These are phyloP conservation scores for Fusarium mundagurra DNA, from an alignment of 2,329 filamentous ascomycete genomes.

Conservation along the genomic window DNA sequence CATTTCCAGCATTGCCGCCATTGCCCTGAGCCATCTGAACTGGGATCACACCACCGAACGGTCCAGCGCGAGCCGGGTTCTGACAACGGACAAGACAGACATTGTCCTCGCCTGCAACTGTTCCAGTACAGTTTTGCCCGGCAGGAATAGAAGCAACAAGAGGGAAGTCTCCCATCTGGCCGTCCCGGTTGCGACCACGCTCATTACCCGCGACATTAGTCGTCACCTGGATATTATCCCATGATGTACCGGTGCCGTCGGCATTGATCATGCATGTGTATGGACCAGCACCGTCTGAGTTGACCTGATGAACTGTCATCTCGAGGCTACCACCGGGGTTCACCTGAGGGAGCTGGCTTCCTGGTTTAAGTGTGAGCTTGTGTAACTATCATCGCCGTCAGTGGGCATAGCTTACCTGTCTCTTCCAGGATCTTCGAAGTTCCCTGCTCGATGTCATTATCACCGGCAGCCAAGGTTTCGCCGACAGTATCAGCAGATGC, in stretches of 20 bases:
- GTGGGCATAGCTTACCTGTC: no score
- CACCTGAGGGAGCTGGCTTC: conserved; percentile 64
- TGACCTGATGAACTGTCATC: conserved; percentile 62
- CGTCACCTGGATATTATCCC: not conserved
- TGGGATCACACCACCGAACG: not conserved
- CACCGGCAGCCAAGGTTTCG: not conserved
- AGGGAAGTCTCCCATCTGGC: not conserved
- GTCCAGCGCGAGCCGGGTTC: conserved; percentile 5
- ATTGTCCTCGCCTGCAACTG: conserved; percentile 7
- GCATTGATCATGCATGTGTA: conserved; percentile 73
- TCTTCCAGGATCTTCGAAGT: conserved; percentile 61
- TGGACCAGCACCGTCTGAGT: conserved; percentile 53
- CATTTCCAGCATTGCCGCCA: not conserved
- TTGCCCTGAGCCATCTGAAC: not conserved
- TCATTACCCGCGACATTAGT: conserved; percentile 5
- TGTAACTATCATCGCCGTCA: no score
- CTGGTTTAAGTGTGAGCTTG: not conserved
- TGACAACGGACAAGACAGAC: conserved; percentile 17
- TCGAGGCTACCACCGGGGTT: conserved; percentile 63
- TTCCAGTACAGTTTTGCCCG: not conserved
- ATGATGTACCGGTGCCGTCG: conserved; percentile 57
- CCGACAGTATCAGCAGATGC: not conserved
- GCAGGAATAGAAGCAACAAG: conserved; percentile 12
- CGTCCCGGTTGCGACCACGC: conserved; percentile 7
- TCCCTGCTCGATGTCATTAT: conserved; percentile 9